Conservation (phyloP, 306 rosid species). For the Castanospermum australe region DNA sequence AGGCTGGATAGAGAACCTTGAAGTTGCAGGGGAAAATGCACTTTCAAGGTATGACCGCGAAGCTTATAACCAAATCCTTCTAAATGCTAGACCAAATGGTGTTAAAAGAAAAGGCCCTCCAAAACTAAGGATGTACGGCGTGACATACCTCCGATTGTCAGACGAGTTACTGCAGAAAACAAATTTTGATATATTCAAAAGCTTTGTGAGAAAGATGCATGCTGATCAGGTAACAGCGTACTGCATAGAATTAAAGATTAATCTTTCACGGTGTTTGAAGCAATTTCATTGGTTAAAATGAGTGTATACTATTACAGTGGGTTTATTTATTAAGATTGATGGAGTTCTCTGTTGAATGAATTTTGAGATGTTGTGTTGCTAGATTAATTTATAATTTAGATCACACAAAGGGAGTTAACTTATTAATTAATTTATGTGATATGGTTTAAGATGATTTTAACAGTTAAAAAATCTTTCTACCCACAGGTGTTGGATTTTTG, state of each 20-base stretch:
- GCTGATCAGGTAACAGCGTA: constrained; percentile 62
- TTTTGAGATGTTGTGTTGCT: too few relatives aligned
- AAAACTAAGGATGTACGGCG: constrained; percentile 60
- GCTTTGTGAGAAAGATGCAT: constrained; percentile 84
- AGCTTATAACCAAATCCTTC: constrained; percentile 70
- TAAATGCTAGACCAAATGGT: constrained; percentile 79
- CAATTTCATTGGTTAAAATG: too few relatives aligned
- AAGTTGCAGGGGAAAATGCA: constrained; percentile 95
- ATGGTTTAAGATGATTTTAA: too few relatives aligned
- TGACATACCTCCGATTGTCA: constrained; percentile 72
- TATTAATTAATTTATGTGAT: too few relatives aligned
- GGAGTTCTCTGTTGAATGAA: too few relatives aligned
- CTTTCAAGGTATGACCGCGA: constrained; percentile 62
- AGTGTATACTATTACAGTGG: too few relatives aligned
- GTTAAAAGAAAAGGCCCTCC: constrained; percentile 53
- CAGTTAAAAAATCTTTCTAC: too few relatives aligned
- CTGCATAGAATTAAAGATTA: neutral
- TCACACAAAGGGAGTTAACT: too few relatives aligned
- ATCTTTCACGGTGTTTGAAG: neutral
- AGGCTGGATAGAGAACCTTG: constrained; percentile 70
- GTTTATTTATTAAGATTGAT: too few relatives aligned
- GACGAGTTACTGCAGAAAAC: constrained; percentile 40
- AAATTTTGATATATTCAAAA: constrained; percentile 59
- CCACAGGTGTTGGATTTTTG: too few relatives aligned
- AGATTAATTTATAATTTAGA: too few relatives aligned